phyloP scores from a whole-genome alignment of 2,329 filamentous ascomycete species.

The Sclerotinia borealis region DNA sequence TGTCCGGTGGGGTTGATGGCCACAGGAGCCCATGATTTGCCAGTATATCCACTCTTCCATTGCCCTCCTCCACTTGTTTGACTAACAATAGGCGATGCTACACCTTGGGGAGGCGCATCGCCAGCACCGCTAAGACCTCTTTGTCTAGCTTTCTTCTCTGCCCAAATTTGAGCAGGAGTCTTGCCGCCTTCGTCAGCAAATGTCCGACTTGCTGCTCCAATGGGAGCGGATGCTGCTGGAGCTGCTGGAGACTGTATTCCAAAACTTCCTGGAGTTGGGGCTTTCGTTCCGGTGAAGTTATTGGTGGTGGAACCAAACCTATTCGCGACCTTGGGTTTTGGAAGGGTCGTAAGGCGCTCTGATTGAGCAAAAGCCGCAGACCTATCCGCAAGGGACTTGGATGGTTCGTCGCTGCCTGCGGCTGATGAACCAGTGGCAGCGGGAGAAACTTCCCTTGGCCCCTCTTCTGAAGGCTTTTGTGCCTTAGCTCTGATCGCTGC shows the following conservation, averaged over 20 bases:
- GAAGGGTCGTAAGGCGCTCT: constrained; percentile 77
- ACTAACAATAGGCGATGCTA: constrained; percentile 50
- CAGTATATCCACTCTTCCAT: constrained; percentile 88
- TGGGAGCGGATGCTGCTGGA: constrained; percentile 48
- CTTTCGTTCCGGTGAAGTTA: constrained; percentile 80
- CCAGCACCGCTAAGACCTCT: constrained; percentile 50
- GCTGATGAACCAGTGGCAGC: constrained; percentile 35
- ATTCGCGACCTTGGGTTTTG: constrained; percentile 92
- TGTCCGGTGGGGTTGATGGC: constrained; percentile 67
- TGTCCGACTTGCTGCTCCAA: constrained; percentile 80
- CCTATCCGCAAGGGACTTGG: constrained; percentile 67
- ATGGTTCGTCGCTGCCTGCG: constrained; percentile 39
- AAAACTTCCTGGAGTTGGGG: constrained; percentile 67
- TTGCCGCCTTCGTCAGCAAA: constrained; percentile 95
- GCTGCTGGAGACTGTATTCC: constrained; percentile 58
- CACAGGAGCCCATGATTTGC: constrained; percentile 85
- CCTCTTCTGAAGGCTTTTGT: constrained; percentile 51
- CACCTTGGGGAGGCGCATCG: constrained; percentile 38
- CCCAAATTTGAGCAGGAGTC: constrained; percentile 94
- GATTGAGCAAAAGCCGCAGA: constrained; percentile 67
- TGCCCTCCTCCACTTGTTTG: constrained; percentile 68
- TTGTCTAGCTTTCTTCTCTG: constrained; percentile 89
- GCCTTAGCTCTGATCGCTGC: constrained; percentile 83
- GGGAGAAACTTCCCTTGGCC: constrained; percentile 37
- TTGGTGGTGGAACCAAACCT: constrained; percentile 68